Conservation (phyloP, 306 rosid genomes). For the Crataegus laevigata region DNA sequence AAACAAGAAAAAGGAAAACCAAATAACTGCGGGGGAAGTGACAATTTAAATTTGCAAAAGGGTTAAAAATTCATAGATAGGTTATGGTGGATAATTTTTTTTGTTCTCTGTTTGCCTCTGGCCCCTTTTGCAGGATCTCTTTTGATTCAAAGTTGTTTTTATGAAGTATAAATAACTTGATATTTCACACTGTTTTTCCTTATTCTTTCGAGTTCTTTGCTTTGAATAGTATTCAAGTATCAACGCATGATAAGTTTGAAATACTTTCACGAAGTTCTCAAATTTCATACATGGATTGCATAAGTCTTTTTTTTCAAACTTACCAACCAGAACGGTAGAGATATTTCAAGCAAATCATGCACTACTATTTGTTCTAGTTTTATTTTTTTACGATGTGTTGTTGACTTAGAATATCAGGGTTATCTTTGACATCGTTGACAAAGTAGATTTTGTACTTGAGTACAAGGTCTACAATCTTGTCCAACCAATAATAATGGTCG, state of each 20-base stretch:
- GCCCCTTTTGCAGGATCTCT: background rate
- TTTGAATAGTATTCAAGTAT: no score
- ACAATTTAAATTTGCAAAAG: background rate
- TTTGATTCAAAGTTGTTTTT: background rate
- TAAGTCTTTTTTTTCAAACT: no score
- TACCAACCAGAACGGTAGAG: accelerated
- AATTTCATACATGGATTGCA: no score
- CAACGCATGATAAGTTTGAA: no score
- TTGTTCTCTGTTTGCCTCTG: background rate
- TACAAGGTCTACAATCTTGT: background rate
- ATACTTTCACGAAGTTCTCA: no score
- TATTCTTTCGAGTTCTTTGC: no score
- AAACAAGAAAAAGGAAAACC: background rate
- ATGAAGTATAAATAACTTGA: background rate
- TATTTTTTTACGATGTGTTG: no score
- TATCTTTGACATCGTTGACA: background rate
- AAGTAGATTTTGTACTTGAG: background rate
- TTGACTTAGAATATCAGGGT: background rate
- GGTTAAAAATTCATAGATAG: background rate
- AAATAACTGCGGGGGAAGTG: background rate
- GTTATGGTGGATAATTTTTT: background rate
- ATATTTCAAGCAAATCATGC: accelerated
- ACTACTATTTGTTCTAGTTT: accelerated
- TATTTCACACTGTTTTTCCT: background rate
- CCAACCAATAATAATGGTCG: background rate